phyloP scores from a whole-genome alignment of 2,329 filamentous ascomycete genomes.

The Fusarium marasasianum region DNA sequence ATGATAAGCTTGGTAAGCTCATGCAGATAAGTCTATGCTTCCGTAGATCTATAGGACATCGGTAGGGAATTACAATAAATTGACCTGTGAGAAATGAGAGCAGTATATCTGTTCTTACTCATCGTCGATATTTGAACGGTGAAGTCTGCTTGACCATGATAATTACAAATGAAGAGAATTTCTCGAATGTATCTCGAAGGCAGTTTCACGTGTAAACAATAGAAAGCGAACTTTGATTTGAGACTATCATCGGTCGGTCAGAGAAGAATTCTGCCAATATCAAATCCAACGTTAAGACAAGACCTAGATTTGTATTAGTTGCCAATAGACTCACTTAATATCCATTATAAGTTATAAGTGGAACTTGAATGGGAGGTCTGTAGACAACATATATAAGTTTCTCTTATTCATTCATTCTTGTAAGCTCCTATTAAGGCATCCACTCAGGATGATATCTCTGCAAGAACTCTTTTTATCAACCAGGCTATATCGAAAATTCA shows the following conservation, averaged over 20 bases:
- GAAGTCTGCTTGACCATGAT: too few species aligned
- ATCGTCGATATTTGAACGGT: not conserved
- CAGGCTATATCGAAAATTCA: not conserved
- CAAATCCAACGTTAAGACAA: rapidly evolving
- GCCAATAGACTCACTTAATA: not conserved
- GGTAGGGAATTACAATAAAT: too few species aligned
- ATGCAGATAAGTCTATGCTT: rapidly evolving
- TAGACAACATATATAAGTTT: not conserved
- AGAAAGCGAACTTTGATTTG: rapidly evolving
- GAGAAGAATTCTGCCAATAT: not conserved
- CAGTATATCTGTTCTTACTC: not conserved
- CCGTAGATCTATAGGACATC: rapidly evolving
- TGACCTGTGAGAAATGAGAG: too few species aligned
- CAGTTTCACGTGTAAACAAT: rapidly evolving
- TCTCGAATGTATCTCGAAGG: rapidly evolving
- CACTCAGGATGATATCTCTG: rapidly evolving
- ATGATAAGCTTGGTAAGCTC: not conserved
- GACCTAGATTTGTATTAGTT: too few species aligned
- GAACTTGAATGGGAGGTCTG: too few species aligned
- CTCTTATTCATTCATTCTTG: rapidly evolving
- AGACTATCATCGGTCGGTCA: rapidly evolving
- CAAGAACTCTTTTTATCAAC: not conserved
- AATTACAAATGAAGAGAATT: not conserved
- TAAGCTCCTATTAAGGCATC: not conserved
- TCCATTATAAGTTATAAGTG: too few species aligned